Evolutionary conservation across 345 rosid species (phyloP), one percentile per base, ranked within the genome.

Genomic region (Gynandropsis gynandra): DNA sequence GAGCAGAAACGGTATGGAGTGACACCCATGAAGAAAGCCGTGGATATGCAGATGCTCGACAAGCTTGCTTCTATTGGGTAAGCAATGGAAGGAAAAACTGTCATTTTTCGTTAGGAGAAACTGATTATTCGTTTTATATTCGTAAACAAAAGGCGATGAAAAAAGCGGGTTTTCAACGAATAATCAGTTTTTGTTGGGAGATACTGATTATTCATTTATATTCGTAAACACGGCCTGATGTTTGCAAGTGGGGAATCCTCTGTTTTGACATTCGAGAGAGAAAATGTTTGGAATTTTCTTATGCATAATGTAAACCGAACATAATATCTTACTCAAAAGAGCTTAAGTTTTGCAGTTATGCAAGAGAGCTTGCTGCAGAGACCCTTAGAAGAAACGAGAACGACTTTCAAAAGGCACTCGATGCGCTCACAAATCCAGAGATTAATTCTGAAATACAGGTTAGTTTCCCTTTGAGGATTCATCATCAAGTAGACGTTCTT

Each of bases 361-460:
- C 70, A 54, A 90, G 71, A 74, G 79, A 70, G 39, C 92, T 90
- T 61, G 87, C 82, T 72, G 95, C 92, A 24, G 96, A 90, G 73
- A 77, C 96, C 56, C 89, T 86, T 44, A 70, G 92, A 67, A 83
- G 87, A 75, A 79, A 83, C 66, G 98, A 89, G 68, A 86, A 89
- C 52, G 87, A 83, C 60, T 64, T 80, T 31, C 71, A 86, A 52
- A 73, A 75, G 58, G 96, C 98, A 12, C 78, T 89, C 69, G 94
- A 89, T 71, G 95, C 78, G 68, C 72, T 89, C 72, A 89, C 94
- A 50, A 76, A 76, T 67, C 85, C 85, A 12, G 80, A 80, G 54
- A 54, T 61, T 50, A 86, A 83, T 66, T 74, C 89, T 24, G 49
- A 49, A 35, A 73, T 87, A 47, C 98, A 84, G 87, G 88, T 37